These are phyloP conservation scores for Abortiporus biennis DNA, from an alignment of 1,284 basidiomycete genomes.

Conservation along the genomic window DNA sequence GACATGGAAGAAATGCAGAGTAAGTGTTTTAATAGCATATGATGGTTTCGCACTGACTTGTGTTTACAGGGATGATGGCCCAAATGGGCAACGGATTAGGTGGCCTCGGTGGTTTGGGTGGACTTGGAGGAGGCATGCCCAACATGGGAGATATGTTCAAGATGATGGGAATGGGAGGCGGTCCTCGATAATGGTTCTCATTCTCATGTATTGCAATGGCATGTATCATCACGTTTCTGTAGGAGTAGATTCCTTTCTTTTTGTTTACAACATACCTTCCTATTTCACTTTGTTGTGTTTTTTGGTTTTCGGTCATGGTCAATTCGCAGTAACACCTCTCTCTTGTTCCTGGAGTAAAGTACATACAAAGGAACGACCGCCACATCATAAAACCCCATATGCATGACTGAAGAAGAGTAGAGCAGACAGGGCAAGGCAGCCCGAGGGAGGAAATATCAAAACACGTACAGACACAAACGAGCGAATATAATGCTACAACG, in stretches of 20 bases:
- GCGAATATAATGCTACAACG: conserved; percentile 9
- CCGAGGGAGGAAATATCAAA: conserved; percentile 19
- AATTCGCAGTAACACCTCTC: conserved; percentile 24
- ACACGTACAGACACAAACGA: conserved; percentile 13
- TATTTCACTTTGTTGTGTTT: not conserved
- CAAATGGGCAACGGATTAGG: conserved; percentile 73
- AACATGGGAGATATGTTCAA: conserved; percentile 75
- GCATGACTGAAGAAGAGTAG: conserved; percentile 13
- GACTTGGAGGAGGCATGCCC: conserved; percentile 43
- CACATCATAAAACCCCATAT: conserved; percentile 40
- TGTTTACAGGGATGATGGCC: conserved; percentile 67
- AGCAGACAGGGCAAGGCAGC: conserved; percentile 23
- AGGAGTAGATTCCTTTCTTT: not conserved
- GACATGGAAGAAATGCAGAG: conserved; percentile 88
- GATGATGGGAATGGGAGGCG: conserved; percentile 77
- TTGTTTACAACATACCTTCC: not conserved
- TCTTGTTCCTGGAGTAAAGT: conserved; percentile 50
- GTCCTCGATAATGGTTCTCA: not conserved
- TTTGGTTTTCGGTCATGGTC: not conserved
- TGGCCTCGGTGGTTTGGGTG: conserved; percentile 51
- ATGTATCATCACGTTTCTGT: not conserved
- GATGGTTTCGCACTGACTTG: not conserved
- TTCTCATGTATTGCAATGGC: conserved; percentile 5
- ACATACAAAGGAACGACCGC: conserved; percentile 59
- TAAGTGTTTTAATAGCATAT: conserved; percentile 26